Evolutionary conservation across 2,329 filamentous ascomycete species (phyloP), one percentile per base, ranked within the genome.

Genomic region (Neopestalotiopsis sp.): DNA sequence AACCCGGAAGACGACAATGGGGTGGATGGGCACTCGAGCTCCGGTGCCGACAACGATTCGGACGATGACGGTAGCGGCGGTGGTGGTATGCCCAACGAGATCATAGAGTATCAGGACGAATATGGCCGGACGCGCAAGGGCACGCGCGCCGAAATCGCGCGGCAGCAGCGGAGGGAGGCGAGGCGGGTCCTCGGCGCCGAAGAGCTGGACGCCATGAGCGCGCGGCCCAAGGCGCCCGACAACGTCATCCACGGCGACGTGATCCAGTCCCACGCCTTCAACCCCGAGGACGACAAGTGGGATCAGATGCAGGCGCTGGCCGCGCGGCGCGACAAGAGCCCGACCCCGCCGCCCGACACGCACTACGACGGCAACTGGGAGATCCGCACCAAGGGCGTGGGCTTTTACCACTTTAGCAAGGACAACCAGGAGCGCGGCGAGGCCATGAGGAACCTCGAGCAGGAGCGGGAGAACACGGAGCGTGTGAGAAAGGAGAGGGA

Each of bases 21-120:
- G 1, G 24, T 28, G 24, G 71, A 75, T 13, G 78, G 81, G 10
- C 73, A 76, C 7, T 77, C 64, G 63, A 76, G 24, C 57, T 77
- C 77, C 64, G 90, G 91, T 68, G 92, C 91, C 70, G 84, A 89
- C 52, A 90, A 94, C 73, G 89, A 93, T 71, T 90, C 81, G n/a
- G 73, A 74, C 66, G 81, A 84, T 69, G 74, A 82, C 6, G 80
- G 79, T 2, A 80, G 82, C 1, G 80, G 79, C 2, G 80, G 82
- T 1, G 80, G 80, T n/a, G 78, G 78, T 2, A 83, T 82, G 82
- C 83, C 58, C 81, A 84, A 86, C 32, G 91, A 94, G 67, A 80
- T 93, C n/a, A 84, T 98, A 4, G 95, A 98, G 73, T 97, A 94
- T 78, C 88, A 92, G 66, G 96, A 99, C 79, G 96, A 98, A 76